Conservation (phyloP, 495 filamentous ascomycete genomes). For the Neurospora sp. region DNA sequence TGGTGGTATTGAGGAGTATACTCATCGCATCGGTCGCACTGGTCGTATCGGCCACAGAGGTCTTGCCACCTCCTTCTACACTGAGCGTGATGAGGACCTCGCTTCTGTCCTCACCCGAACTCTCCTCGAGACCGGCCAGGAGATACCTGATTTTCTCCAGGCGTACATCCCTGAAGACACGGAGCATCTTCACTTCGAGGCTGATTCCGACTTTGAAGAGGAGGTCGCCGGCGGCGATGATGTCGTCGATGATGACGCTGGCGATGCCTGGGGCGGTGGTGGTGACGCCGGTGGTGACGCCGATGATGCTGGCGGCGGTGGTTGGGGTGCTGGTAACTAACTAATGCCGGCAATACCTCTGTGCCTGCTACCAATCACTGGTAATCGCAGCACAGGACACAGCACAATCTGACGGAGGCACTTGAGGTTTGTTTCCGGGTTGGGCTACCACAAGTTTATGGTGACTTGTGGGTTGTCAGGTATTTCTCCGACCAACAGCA, state of each 20-base stretch:
- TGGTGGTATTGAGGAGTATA: conserved; percentile 90
- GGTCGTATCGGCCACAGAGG: conserved; percentile 87
- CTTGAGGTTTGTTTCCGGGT: not conserved
- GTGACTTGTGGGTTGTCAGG: not conserved
- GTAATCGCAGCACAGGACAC: not conserved
- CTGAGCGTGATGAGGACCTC: conserved; percentile 54
- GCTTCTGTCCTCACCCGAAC: conserved; percentile 63
- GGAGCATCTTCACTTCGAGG: conserved; percentile 45
- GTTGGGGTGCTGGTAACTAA: not conserved
- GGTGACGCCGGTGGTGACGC: not conserved
- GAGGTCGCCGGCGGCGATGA: conserved; percentile 9
- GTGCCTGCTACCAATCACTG: not conserved
- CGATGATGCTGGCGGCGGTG: not conserved
- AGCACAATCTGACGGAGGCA: not conserved
- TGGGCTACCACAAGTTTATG: not conserved
- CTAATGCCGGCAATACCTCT: not conserved
- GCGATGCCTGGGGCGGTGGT: not conserved
- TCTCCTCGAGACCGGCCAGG: conserved; percentile 66
- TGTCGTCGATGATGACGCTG: conserved; percentile 5
- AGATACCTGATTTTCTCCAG: conserved; percentile 73
- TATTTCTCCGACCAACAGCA: not conserved
- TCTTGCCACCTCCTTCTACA: conserved; percentile 80
- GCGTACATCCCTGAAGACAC: conserved; percentile 41
- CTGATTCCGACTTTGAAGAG: conserved; percentile 52
- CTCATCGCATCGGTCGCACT: conserved; percentile 92